Evolutionary conservation across 2,329 filamentous ascomycete species (phyloP).

Genomic region (Penicillium thymicola): DNA sequence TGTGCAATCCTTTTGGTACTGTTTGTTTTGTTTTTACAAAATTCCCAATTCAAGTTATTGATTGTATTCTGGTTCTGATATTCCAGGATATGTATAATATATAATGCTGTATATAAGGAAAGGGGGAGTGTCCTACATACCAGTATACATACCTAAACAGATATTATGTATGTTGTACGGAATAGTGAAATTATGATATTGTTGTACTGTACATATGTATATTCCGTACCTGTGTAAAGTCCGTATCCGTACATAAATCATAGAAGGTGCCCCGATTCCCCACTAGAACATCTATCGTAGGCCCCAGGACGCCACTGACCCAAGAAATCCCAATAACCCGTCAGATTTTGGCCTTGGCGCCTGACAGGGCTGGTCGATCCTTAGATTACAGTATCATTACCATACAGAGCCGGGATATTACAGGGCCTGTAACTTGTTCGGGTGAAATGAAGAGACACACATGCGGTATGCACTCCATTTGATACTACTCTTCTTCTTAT

Average conservation of each 20-base stretch:
- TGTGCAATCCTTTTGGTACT: slow-evolving; percentile 4
- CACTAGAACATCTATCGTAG: neutral
- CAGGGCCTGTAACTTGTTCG: neutral
- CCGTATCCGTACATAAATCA: neutral
- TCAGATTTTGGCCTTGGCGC: slow-evolving; percentile 8
- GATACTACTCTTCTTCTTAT: too few species aligned
- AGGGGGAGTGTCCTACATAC: too few species aligned
- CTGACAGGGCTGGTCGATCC: slow-evolving; percentile 15
- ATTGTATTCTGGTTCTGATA: too few species aligned
- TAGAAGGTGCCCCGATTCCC: neutral
- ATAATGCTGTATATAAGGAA: too few species aligned
- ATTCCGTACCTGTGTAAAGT: neutral
- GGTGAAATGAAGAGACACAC: neutral
- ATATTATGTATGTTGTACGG: too few species aligned
- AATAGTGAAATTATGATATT: too few species aligned
- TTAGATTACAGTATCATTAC: neutral
- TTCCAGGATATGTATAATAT: too few species aligned
- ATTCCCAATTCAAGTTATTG: slow-evolving; percentile 2
- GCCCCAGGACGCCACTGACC: slow-evolving; percentile 3
- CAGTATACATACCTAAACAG: too few species aligned
- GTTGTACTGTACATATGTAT: neutral
- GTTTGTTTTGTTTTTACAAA: slow-evolving; percentile 1
- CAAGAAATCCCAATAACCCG: neutral
- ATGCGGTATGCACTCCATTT: neutral
- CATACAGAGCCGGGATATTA: slow-evolving; percentile 5